Evolutionary conservation across 2,329 filamentous ascomycete genomes (phyloP).

Genomic region (Neocucurbitaria cava): DNA sequence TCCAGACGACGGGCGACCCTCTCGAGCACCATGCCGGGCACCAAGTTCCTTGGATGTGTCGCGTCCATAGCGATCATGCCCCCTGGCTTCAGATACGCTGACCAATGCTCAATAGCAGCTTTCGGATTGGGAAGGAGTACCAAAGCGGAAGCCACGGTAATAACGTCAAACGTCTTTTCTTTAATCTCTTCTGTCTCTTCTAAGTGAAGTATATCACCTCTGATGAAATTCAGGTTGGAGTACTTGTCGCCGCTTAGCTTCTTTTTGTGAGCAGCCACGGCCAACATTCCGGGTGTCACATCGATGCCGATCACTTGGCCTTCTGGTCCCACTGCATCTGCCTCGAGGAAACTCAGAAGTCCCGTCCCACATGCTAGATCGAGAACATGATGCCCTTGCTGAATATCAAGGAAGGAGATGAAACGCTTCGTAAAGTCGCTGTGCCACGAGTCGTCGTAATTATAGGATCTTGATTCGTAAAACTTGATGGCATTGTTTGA

Average conservation of each 20-base stretch:
- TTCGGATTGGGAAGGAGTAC: constrained; percentile 51
- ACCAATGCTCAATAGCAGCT: constrained; percentile 48
- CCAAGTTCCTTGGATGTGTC: constrained; percentile 47
- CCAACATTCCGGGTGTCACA: constrained; percentile 51
- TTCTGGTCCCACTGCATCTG: constrained; percentile 46
- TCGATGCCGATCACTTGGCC: constrained; percentile 53
- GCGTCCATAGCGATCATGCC: constrained; percentile 50
- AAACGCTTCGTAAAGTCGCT: constrained; percentile 49
- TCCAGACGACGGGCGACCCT: constrained; percentile 42
- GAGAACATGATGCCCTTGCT: constrained; percentile 51
- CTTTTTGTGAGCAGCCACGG: constrained; percentile 43
- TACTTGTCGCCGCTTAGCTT: constrained; percentile 32
- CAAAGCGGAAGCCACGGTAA: constrained; percentile 51
- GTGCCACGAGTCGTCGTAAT: constrained; percentile 54
- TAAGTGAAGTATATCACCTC: constrained; percentile 49
- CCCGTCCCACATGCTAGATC: constrained; percentile 58
- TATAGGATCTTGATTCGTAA: constrained; percentile 44
- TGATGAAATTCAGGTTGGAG: constrained; percentile 42
- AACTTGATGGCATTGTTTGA: constrained; percentile 39
- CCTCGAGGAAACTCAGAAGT: constrained; percentile 50
- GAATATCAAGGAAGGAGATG: constrained; percentile 37
- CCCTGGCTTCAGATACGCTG: constrained; percentile 49
- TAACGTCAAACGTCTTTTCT: constrained; percentile 41
- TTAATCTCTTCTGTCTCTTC: constrained; percentile 32
- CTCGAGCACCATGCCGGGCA: constrained; percentile 49